phyloP scores from a whole-genome alignment of 192 early-diverging fungal genomes.

The Entomortierella chlamydospora region DNA sequence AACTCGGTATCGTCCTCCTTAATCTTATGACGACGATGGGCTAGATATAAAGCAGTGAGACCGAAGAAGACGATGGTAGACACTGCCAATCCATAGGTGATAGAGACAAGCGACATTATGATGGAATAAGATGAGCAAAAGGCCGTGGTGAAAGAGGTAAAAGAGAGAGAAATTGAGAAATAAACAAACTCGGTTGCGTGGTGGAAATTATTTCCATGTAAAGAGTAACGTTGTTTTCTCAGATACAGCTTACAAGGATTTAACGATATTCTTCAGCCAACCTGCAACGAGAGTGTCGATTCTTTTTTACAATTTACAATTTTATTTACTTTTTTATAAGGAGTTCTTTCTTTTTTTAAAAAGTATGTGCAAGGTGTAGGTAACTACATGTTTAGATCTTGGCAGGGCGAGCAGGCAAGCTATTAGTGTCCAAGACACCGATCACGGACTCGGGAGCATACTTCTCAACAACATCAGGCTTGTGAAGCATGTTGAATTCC shows the following conservation, averaged over 20 bases:
- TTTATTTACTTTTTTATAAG: background rate
- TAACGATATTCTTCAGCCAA: too few species aligned
- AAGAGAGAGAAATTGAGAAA: too few species aligned
- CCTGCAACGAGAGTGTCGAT: too few species aligned
- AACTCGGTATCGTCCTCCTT: slow-evolving; percentile 54
- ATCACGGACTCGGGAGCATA: slow-evolving; percentile 63
- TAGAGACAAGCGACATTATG: background rate
- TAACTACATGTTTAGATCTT: slow-evolving; percentile 33
- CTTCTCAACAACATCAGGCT: slow-evolving; percentile 82
- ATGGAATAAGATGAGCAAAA: background rate
- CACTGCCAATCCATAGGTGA: slow-evolving; percentile 13
- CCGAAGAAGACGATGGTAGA: slow-evolving; percentile 47
- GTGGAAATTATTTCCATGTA: too few species aligned
- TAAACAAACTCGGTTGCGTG: too few species aligned
- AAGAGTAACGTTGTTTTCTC: too few species aligned
- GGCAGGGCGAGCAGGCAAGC: slow-evolving; percentile 49
- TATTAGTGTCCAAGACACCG: slow-evolving; percentile 34
- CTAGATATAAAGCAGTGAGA: slow-evolving; percentile 36
- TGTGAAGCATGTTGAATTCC: slow-evolving; percentile 90
- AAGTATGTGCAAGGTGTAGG: background rate
- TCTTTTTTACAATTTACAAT: background rate
- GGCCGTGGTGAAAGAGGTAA: too few species aligned
- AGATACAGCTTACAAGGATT: too few species aligned
- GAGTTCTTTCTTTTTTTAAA: too few species aligned
- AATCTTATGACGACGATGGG: slow-evolving; percentile 36